Evolutionary conservation across 2,329 filamentous ascomycete species (phyloP), one percentile per base, ranked within the genome.

Genomic region (Botrytis fabae): DNA sequence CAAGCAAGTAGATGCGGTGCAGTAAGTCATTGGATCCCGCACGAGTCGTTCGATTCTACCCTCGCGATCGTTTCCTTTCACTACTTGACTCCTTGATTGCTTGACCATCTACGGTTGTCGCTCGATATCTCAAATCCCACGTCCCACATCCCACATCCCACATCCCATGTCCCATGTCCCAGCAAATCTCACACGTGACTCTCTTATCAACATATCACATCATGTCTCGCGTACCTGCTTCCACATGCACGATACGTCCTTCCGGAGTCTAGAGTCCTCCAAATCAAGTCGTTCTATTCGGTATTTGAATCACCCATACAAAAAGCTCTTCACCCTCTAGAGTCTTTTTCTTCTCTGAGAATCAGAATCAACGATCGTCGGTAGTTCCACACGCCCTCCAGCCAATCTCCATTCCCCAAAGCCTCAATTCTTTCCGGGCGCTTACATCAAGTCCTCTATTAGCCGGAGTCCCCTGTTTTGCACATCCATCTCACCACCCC

Each of bases 381-480:
- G n/a, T 32, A 63, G 40, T 63, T 44, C n/a, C 61, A 63, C 61
- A 44, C 44, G 44, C 61, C 25, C 20, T 28, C 42, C 25, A 63
- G 22, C 61, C 61, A 63, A 63, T 63, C 38, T 8, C 22, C 38
- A 69, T 25, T 22, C 48, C 18, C 9, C 64, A 68, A 25, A 7
- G 10, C 40, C 42, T 61, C 48, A 46, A 61, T 32, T 28, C 28
- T 44, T 14, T n/a, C 64, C 64, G 44, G 64, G 64, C 64, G 64
- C 64, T 66, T 66, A 66, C 46, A 66, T 28, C 64, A 51, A 66
- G 28, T 66, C 32, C 14, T 22, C 46, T 18, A 66, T 66, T 66
- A 66, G 64, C 64, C 64, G 32, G 64, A 66, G 54, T 6, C 64
- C 64, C 64, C 64, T 66, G 46, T 54, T 54, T n/a, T 22, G n/a